Evolutionary conservation across 2,329 filamentous ascomycete genomes (phyloP).

Genomic region (Pseudogymnoascus verrucosus): DNA sequence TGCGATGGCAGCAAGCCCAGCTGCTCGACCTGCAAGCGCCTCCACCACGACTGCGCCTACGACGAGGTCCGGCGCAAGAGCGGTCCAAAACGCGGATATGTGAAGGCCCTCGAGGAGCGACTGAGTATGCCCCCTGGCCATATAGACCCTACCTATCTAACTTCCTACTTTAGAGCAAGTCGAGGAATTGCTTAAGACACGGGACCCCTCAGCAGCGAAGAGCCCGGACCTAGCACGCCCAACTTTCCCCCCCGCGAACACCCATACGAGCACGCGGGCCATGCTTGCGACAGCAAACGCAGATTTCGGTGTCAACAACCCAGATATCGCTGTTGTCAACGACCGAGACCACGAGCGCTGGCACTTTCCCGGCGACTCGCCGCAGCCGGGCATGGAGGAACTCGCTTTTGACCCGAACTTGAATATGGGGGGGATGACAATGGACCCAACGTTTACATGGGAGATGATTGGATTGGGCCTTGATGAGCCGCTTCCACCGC

Average conservation of each 20-base stretch:
- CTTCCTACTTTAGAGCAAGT: slow-evolving; percentile 63
- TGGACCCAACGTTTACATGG: slow-evolving; percentile 62
- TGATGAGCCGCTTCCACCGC: slow-evolving; percentile 59
- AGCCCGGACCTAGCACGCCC: slow-evolving; percentile 16
- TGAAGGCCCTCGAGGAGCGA: slow-evolving; percentile 72
- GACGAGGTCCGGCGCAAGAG: slow-evolving; percentile 65
- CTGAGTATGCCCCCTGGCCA: slow-evolving; percentile 57
- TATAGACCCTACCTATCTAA: slow-evolving; percentile 1
- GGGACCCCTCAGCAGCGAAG: slow-evolving; percentile 42
- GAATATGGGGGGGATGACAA: slow-evolving; percentile 37
- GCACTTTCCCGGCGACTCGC: slow-evolving; percentile 46
- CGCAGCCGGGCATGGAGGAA: slow-evolving; percentile 45
- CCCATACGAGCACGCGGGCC: background rate
- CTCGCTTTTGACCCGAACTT: slow-evolving; percentile 47
- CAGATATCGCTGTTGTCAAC: slow-evolving; percentile 38
- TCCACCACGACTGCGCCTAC: slow-evolving; percentile 60
- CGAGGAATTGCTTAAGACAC: slow-evolving; percentile 78
- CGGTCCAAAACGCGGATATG: slow-evolving; percentile 63
- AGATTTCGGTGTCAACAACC: slow-evolving; percentile 37
- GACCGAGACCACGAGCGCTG: slow-evolving; percentile 47
- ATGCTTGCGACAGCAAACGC: slow-evolving; percentile 14
- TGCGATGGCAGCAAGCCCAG: slow-evolving; percentile 60
- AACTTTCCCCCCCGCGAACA: slow-evolving; percentile 15
- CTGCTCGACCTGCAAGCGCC: slow-evolving; percentile 56
- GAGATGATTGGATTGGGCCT: slow-evolving; percentile 67